Evolutionary conservation across 148 eudicot genomes (phyloP).

Genomic region (Agrostemma githago): DNA sequence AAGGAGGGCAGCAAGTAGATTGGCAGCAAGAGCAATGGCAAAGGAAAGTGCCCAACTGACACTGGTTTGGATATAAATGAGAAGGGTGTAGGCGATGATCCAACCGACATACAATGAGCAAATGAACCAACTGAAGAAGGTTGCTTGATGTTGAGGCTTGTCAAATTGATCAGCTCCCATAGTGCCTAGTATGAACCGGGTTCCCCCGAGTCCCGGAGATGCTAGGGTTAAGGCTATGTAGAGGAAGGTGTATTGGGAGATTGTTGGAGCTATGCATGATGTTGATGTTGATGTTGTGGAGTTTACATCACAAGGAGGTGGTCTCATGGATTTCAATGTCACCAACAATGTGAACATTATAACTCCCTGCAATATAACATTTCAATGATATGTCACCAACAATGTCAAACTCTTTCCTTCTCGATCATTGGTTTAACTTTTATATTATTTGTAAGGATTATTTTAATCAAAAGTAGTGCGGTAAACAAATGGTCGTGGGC

Average conservation of each 20-base stretch:
- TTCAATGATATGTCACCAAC: too few species aligned
- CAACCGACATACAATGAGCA: constrained; percentile 24
- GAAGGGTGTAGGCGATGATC: constrained; percentile 35
- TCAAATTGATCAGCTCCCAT: constrained; percentile 50
- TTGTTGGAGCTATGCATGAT: constrained; percentile 28
- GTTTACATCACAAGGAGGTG: constrained; percentile 25
- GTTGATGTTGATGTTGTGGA: neutral
- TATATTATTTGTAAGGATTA: too few species aligned
- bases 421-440: too few species aligned
- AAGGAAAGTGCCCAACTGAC: constrained; percentile 48
- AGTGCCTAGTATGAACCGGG: constrained; percentile 37
- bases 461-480: too few species aligned
- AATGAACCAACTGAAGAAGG: constrained; percentile 43
- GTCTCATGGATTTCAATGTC: constrained; percentile 31
- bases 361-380: constrained; percentile 32
- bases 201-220: constrained; percentile 42
- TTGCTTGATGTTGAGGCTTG: constrained; percentile 29
- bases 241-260: constrained; percentile 28
- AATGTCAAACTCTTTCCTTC: too few species aligned
- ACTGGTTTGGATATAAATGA: constrained; percentile 44
- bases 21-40: constrained; percentile 32
- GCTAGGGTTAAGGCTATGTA: constrained; percentile 33
- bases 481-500: too few species aligned
- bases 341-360: constrained; percentile 37
- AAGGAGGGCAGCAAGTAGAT: constrained; percentile 26